Percentiles rank a stretch among this genome's conserved stretches.
Conservation (phyloP, 2,329 filamentous ascomycete genomes). For the Verticillium klebahnii region DNA sequence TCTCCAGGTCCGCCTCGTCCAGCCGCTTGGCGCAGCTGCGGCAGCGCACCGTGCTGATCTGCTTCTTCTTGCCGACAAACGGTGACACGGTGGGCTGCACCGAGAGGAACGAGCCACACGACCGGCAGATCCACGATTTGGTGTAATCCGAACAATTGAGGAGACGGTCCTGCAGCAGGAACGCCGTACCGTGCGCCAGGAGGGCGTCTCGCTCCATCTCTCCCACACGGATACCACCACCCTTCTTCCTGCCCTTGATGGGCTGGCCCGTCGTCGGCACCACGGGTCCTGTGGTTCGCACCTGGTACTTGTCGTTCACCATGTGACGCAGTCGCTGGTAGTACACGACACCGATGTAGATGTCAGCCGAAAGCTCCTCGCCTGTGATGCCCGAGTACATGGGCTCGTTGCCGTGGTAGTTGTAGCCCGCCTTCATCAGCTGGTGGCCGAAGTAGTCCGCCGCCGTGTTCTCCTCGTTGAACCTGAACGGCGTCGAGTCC, state of each 20-base stretch:
- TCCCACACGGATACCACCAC: conserved; percentile 96
- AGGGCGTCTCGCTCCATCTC: conserved; percentile 98
- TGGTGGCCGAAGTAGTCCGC: conserved; percentile 95
- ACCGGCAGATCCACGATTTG: conserved; percentile 82
- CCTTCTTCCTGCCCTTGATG: conserved; percentile 93
- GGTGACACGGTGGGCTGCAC: conserved; percentile 74
- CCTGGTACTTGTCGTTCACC: conserved; percentile 99
- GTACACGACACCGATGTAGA: conserved; percentile 95
- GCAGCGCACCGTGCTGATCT: conserved; percentile 69
- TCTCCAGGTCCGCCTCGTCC: conserved; percentile 52
- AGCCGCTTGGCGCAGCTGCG: conserved; percentile 67
- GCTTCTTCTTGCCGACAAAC: conserved; percentile 59
- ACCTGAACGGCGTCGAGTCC: conserved; percentile 92
- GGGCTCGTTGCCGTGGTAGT: conserved; percentile 96
- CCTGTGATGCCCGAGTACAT: conserved; percentile 98
- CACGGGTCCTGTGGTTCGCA: conserved; percentile 90
- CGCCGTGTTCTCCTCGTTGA: conserved; percentile 87
- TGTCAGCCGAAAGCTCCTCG: conserved; percentile 88
- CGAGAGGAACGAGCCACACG: conserved; percentile 85
- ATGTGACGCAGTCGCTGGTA: conserved; percentile 98
- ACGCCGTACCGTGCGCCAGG: conserved; percentile 91
- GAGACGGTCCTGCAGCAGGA: conserved; percentile 88
- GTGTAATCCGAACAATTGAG: conserved; percentile 97
- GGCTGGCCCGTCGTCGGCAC: conserved; percentile 90
- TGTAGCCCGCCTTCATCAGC: conserved; percentile 91